These are phyloP conservation scores for Hemisphaericaspora subhashii DNA, from an alignment of 1,139 yeast species.

Conservation along the genomic window DNA sequence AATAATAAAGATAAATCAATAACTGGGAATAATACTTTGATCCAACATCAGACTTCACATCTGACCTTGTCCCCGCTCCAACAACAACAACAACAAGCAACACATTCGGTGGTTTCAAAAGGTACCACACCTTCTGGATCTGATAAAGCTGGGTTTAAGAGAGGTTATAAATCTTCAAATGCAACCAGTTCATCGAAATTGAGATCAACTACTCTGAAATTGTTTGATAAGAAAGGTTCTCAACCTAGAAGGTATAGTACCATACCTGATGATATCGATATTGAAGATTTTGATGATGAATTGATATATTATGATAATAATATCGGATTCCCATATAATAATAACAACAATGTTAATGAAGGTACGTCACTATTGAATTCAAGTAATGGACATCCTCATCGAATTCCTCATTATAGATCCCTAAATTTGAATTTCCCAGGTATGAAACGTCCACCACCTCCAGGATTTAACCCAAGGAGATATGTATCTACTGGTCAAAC, in stretches of 20 bases:
- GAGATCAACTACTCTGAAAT: slow-evolving; percentile 68
- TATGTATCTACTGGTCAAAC: slow-evolving; percentile 39
- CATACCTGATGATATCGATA: slow-evolving; percentile 65
- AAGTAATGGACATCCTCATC: slow-evolving; percentile 32
- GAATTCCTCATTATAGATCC: slow-evolving; percentile 46
- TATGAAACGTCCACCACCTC: slow-evolving; percentile 22
- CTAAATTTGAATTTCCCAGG: slow-evolving; percentile 37
- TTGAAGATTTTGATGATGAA: slow-evolving; percentile 65
- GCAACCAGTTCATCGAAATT: slow-evolving; percentile 38
- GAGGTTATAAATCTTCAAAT: slow-evolving; percentile 27
- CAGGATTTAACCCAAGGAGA: slow-evolving; percentile 29
- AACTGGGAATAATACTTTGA: slow-evolving; percentile 5
- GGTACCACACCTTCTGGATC: slow-evolving; percentile 17
- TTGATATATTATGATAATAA: slow-evolving; percentile 48
- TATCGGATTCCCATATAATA: slow-evolving; percentile 38
- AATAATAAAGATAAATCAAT: slow-evolving; percentile 7
- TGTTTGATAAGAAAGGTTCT: slow-evolving; percentile 70
- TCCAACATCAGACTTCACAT: slow-evolving; percentile 6
- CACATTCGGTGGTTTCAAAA: background rate
- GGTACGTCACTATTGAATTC: slow-evolving; percentile 33
- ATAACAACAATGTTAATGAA: slow-evolving; percentile 28
- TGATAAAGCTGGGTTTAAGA: slow-evolving; percentile 27
- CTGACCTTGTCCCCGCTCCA: slow-evolving; percentile 6
- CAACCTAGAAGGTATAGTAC: slow-evolving; percentile 73
- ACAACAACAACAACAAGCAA: slow-evolving; percentile 5